A percentile compares a stretch with the other conserved stretches of the same genome.
Conservation (phyloP, 108 stramenopile genomes). For the Mediolabrus comicus region DNA sequence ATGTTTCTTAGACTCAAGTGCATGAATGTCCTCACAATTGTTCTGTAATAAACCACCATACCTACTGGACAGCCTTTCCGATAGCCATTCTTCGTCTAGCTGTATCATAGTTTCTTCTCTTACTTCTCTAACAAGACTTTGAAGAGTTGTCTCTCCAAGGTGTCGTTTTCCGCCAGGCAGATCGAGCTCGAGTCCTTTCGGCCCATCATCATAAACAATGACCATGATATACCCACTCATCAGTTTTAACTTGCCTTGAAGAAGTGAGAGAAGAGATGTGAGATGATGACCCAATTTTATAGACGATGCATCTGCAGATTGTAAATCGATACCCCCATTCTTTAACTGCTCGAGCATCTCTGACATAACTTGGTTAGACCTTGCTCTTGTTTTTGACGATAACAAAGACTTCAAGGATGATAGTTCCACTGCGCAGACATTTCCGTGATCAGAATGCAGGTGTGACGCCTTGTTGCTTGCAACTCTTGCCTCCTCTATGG, state of each 20-base stretch:
- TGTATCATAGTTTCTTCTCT: conserved; percentile 53
- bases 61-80: background rate
- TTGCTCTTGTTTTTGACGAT: conserved; percentile 1
- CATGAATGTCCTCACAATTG: background rate
- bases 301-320: background rate
- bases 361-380: background rate
- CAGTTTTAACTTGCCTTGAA: background rate
- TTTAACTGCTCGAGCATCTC: conserved; percentile 21
- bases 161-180: conserved; percentile 66
- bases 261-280: conserved; percentile 14
- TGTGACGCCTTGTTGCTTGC: conserved; percentile 1
- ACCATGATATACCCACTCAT: conserved; percentile 20
- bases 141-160: conserved; percentile 50
- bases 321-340: conserved; percentile 7
- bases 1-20: background rate
- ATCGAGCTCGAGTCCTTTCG: conserved; percentile 19
- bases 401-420: conserved; percentile 21
- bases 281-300: conserved; percentile 35
- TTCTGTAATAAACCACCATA: conserved; percentile 23
- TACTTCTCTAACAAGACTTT: conserved; percentile 49
- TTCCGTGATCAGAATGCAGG: conserved; percentile 38
- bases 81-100: conserved; percentile 41
- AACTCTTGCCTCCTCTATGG: conserved; percentile 7
- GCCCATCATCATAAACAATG: conserved; percentile 29
- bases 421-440: conserved; percentile 28